These are phyloP conservation scores for Fusarium nelsonii DNA, from an alignment of 2,329 filamentous ascomycete genomes.

Conservation along the genomic window DNA sequence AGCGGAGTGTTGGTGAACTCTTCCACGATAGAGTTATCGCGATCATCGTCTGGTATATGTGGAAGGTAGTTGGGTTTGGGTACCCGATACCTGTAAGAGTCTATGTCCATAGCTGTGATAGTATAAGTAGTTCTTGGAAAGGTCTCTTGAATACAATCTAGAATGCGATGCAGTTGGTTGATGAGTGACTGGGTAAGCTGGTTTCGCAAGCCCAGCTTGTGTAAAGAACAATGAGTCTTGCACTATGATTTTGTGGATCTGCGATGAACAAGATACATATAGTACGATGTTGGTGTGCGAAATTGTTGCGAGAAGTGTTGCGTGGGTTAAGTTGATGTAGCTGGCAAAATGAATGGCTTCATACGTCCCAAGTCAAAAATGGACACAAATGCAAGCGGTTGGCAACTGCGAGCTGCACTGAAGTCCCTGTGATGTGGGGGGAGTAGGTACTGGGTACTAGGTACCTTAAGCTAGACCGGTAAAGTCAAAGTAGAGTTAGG, in stretches of 20 bases:
- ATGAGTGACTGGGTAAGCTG: conserved; percentile 25
- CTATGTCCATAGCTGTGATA: conserved; percentile 52
- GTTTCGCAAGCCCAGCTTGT: neutral
- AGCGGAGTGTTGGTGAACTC: conserved; percentile 63
- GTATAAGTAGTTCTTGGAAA: conserved; percentile 7
- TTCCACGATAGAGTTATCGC: conserved; percentile 64
- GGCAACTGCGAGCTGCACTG: neutral
- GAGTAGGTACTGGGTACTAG: neutral
- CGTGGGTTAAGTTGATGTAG: conserved; percentile 26
- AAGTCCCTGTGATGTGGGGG: neutral
- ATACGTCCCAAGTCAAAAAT: conserved; percentile 34
- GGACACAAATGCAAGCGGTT: conserved; percentile 34
- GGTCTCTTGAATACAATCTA: conserved; percentile 1
- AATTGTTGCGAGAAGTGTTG: neutral
- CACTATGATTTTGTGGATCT: neutral
- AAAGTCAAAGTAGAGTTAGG: conserved; percentile 4
- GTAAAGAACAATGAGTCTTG: neutral
- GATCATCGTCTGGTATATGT: conserved; percentile 64
- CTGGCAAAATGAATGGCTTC: conserved; percentile 34
- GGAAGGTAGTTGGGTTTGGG: conserved; percentile 72
- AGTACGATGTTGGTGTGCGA: neutral
- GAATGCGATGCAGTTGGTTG: conserved; percentile 14
- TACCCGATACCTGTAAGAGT: conserved; percentile 65
- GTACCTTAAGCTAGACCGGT: neutral
- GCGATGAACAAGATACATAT: neutral